phyloP scores from a whole-genome alignment of 257 asterid species.

The Solanum verrucosum region DNA sequence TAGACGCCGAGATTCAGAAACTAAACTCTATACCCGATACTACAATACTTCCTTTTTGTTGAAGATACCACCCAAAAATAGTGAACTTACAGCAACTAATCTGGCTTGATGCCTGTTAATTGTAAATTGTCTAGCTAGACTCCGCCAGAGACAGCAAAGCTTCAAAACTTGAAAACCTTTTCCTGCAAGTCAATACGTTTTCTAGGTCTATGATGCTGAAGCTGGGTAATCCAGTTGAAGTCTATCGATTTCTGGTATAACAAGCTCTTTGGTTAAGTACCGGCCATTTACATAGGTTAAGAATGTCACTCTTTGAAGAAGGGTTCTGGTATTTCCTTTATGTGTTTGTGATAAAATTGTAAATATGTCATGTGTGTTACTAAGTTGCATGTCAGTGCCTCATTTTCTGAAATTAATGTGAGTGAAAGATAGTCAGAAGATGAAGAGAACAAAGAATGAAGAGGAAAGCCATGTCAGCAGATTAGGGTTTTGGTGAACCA shows the following conservation, averaged over 20 bases:
- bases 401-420: not conserved
- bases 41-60: not conserved
- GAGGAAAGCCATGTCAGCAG: not conserved
- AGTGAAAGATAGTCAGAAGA: not conserved
- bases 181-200: not conserved
- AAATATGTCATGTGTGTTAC: not conserved
- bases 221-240: not conserved
- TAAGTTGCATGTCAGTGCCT: not conserved
- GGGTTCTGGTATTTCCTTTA: not conserved
- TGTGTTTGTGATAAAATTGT: not conserved
- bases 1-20: not conserved
- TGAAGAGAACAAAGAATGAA: not conserved
- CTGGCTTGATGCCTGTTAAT: not conserved
- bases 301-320: not conserved
- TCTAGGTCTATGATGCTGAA: not conserved
- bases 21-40: not conserved
- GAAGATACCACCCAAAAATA: not conserved
- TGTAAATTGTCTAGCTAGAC: not conserved
- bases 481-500: not conserved
- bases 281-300: not conserved
- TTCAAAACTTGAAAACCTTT: not conserved
- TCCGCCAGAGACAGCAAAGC: not conserved
- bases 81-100: not conserved
- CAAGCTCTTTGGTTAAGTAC: not conserved
- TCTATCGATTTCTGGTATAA: not conserved